Evolutionary conservation across 2,329 filamentous ascomycete species (phyloP), one percentile per base, ranked within the genome.

Genomic region (Aspergillus aculeatus): DNA sequence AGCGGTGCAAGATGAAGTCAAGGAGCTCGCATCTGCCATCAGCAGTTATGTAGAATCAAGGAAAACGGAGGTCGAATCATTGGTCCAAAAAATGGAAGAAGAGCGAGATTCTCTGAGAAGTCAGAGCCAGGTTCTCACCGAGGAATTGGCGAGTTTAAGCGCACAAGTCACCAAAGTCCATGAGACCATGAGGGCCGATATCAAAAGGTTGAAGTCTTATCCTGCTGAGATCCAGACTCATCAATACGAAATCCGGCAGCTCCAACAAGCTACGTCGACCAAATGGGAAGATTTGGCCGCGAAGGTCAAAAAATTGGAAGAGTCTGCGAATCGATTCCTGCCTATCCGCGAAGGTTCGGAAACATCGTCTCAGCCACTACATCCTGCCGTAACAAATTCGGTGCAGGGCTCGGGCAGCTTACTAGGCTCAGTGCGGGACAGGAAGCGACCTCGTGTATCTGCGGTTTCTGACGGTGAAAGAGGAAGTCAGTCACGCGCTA

Each of bases 31-130:
- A 23, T 16, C 48, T 38, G 51, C 19, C 32, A 19, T 58, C 4
- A 50, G 54, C n/a, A 47, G 16, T 14, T 57, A 50, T 11, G 3
- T 61, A 6, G n/a, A n/a, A 16, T 50, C 51, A 24, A 59, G 38
- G 23, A 51, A 57, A 21, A 47, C 38, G 16, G 41, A 57, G 24
- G 56, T 59, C 11, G 47, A 56, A 9, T 24, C 35, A 3, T 38
- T 56, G 24, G 50, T 68, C 23, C 48, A 64, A 32, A 54, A 29
- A 14, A 53, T 68, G 7, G 50, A 26, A 14, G 41, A 38, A 12
- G 53, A 64, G 23, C n/a, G 62, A 50, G 23, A 16, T n/a, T 4
- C 6, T 14, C 23, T 50, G 12, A 26, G 21, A 50, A 4, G 12
- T 12, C 24, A 50, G 9, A 26, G 14, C 23, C 14, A 50, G 7